phyloP scores from a whole-genome alignment of 306 rosid species.

The Prunus mira region DNA sequence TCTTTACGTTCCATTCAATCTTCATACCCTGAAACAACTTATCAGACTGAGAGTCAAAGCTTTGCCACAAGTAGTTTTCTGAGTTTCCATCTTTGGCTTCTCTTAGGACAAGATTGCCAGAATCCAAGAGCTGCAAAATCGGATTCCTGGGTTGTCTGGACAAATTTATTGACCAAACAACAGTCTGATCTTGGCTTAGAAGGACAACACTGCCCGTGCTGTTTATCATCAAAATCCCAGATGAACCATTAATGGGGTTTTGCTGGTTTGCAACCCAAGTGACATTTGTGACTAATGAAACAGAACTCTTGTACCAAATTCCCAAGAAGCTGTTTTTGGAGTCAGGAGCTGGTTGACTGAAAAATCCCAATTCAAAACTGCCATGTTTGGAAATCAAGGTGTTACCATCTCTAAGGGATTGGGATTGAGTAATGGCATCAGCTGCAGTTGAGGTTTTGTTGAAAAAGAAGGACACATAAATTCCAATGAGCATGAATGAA shows the following conservation, averaged over 20 bases:
- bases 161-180: neutral
- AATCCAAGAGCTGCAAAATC: neutral
- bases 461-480: too few relatives aligned
- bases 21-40: neutral
- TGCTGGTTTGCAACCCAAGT: neutral
- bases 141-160: neutral
- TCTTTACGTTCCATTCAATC: neutral
- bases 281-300: neutral
- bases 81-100: neutral
- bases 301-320: neutral
- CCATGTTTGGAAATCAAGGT: constrained; percentile 31
- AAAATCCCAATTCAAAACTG: constrained; percentile 48
- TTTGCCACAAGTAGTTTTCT: neutral
- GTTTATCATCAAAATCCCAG: neutral
- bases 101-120: constrained; percentile 23
- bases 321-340: neutral
- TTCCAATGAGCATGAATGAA: too few relatives aligned
- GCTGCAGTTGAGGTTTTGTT: neutral
- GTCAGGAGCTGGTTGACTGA: constrained; percentile 25
- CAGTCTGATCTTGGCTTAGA: neutral
- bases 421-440: constrained; percentile 17
- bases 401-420: constrained; percentile 12
- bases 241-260: neutral
- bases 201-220: neutral
- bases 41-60: neutral